Evolutionary conservation across 2,329 filamentous ascomycete species (phyloP), one percentile per base, ranked within the genome.

Genomic region (Ceratocystis cacaofunesta): DNA sequence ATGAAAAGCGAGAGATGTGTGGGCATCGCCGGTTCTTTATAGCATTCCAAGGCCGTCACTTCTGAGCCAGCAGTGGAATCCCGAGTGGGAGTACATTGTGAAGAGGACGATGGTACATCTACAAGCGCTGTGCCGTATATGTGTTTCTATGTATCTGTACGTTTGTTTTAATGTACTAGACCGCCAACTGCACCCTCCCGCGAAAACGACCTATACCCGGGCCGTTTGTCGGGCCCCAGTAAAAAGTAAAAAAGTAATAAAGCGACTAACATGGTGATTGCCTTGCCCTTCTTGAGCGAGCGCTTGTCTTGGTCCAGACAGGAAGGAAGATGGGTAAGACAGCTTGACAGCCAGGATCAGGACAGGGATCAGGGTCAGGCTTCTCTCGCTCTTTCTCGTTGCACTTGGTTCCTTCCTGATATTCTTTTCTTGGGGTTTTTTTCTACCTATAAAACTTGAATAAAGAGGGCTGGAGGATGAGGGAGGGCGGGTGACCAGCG

Each of bases 21-120:
- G 64, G 61, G 57, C 28, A 36, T 50, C 8, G 57, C 58, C 19
- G 28, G 61, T 41, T 41, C 61, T 62, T 66, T 66, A 66, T 66
- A 66, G 65, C 50, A 63, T 66, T 66, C 65, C 58, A 52, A 5
- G 36, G 43, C 32, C 60, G 22, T 10, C n/a, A 22, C 41, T 44
- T 28, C 52, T 30, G 3, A 15, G 36, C 36, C 36, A n/a, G 28
- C 41, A 48, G 62, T 64, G 28, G 28, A 57, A 57, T 19, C 28
- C 22, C 43, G 52, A 15, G 25, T 63, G 41, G 22, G 28, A 22
- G 46, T 22, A 41, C 62, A 25, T 64, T 10, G 48, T 15, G 12
- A 64, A 15, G 7, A 28, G 10, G 25, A 12, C 22, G 19, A 15
- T 28, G 36, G 43, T 61, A 46, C 63, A 22, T 61, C 10, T 28